Percentiles rank a stretch among this genome's conserved stretches.
phyloP scores from a whole-genome alignment of 2,329 filamentous ascomycete genomes.

The Ophiostoma sp. region DNA sequence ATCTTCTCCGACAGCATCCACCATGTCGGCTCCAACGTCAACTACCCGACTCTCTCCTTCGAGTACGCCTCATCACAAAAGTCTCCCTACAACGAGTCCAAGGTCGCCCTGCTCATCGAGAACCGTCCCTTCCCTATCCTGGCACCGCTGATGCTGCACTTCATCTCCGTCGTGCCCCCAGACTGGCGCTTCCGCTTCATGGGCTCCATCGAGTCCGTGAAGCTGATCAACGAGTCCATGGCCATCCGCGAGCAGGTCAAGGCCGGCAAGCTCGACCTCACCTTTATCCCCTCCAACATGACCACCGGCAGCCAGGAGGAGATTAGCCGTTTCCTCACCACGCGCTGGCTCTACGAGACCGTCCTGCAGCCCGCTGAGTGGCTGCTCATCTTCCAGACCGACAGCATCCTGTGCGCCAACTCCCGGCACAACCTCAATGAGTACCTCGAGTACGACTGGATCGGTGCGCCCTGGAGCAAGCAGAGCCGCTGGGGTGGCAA shows the following conservation, averaged over 20 bases:
- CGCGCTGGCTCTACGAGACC: conserved; percentile 47
- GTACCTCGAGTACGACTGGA: conserved; percentile 50
- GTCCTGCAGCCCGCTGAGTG: conserved; percentile 48
- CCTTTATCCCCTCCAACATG: conserved; percentile 49
- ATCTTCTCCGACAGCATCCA: conserved; percentile 23
- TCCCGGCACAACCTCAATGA: conserved; percentile 44
- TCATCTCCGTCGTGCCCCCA: conserved; percentile 51
- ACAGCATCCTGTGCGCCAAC: conserved; percentile 54
- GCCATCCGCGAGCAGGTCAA: conserved; percentile 43
- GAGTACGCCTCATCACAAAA: conserved; percentile 33
- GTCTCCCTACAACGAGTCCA: conserved; percentile 44
- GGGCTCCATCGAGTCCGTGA: conserved; percentile 45
- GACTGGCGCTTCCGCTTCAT: conserved; percentile 56
- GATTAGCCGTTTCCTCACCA: conserved; percentile 50
- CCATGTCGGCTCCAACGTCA: conserved; percentile 23
- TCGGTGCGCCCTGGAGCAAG: conserved; percentile 47
- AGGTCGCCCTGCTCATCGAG: conserved; percentile 53
- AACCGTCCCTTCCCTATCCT: conserved; percentile 46
- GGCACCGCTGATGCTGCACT: conserved; percentile 51
- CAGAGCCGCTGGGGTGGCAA: conserved; percentile 45
- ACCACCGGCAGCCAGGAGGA: conserved; percentile 47
- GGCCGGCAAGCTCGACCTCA: conserved; percentile 47
- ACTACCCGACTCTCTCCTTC: conserved; percentile 33
- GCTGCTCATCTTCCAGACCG: conserved; percentile 51
- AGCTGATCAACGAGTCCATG: conserved; percentile 41